Base-by-base conservation (phyloP, 495 filamentous ascomycete species). In the Aspergillus ellipticus region DNA sequence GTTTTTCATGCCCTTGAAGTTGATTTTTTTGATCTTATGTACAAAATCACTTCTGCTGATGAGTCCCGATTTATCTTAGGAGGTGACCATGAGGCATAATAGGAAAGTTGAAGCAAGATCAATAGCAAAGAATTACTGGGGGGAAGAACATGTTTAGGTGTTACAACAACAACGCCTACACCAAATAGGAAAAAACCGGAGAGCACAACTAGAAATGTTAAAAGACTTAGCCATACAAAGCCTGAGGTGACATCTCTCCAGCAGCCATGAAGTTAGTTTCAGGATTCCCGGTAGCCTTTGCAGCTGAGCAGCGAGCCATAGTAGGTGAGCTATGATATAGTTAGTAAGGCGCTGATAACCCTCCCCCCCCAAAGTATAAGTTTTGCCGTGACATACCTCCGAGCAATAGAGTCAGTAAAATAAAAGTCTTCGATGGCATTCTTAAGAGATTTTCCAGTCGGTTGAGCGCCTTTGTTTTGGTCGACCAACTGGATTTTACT, bases 341-440 rank as follows among this genome's bases (percentile, higher is more conserved):
- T 73, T 61, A 82, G 72, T 57, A 66, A 39, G 4, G 9, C 10
- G 13, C 35, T n/a, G 35, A 39, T 13, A n/a, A n/a, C n/a, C n/a
- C n/a, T n/a, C n/a, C n/a, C n/a, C 35, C n/a, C 5, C 9, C 35
- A 39, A 13, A 39, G n/a, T 4, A 39, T 13, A 39, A 39, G 2
- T 5, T 46, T 7, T 13, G n/a, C 35, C n/a, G 2, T 0, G 17
- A 67, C 82, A 66, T 74, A 92, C 90, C 90, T 95, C 79, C 95
- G 86, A 10, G 90, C 94, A 66, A 98, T 97, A 19, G 85, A 82
- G 71, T 98, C 94, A 57, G 94, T 98, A 69, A 98, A 96, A 76
- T 88, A 98, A 73, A 97, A 98, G 71, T 98, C 89, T 61, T 96
- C 83, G 59, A 98, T 89, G 24, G 88, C 84, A 74, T 85, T 88